These are phyloP conservation scores for Clavariopsis aquatica DNA, from an alignment of 495 filamentous ascomycete species.

Conservation along the genomic window DNA sequence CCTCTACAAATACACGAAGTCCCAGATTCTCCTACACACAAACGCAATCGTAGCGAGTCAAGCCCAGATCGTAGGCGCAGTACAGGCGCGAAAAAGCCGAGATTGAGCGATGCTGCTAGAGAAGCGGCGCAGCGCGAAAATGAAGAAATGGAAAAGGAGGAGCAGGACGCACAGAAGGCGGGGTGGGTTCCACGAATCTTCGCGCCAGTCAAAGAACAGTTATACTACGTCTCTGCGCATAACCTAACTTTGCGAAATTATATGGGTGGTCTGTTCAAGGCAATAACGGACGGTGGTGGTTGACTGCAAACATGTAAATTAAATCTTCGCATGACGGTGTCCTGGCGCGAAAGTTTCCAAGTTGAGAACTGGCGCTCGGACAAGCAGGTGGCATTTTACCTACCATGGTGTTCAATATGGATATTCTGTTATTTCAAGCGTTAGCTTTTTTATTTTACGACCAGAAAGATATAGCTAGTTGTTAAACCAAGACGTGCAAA, in stretches of 20 bases:
- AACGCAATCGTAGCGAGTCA: constrained; percentile 13
- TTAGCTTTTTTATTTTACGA: background rate
- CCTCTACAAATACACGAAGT: constrained; percentile 12
- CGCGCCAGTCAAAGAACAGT: constrained; percentile 47
- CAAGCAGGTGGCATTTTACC: background rate
- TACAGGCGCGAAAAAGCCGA: constrained; percentile 28
- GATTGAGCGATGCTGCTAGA: constrained; percentile 59
- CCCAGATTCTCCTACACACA: constrained; percentile 24
- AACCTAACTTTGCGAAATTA: constrained; percentile 52
- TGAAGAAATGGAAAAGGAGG: constrained; percentile 29
- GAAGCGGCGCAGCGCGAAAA: constrained; percentile 48
- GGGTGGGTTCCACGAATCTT: constrained; percentile 53
- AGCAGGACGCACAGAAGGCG: constrained; percentile 47
- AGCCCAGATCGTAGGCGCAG: constrained; percentile 21
- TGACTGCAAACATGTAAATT: background rate
- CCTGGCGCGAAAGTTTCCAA: background rate
- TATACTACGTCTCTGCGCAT: constrained; percentile 51
- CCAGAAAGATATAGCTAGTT: background rate
- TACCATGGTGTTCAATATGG: background rate
- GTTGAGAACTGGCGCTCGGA: background rate
- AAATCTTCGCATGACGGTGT: background rate
- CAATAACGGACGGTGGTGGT: constrained; percentile 42
- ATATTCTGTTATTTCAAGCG: background rate
- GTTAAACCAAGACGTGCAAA: background rate
- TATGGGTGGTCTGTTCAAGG: constrained; percentile 49